Conservation (phyloP, 345 rosid genomes). For the Linum trigynum region DNA sequence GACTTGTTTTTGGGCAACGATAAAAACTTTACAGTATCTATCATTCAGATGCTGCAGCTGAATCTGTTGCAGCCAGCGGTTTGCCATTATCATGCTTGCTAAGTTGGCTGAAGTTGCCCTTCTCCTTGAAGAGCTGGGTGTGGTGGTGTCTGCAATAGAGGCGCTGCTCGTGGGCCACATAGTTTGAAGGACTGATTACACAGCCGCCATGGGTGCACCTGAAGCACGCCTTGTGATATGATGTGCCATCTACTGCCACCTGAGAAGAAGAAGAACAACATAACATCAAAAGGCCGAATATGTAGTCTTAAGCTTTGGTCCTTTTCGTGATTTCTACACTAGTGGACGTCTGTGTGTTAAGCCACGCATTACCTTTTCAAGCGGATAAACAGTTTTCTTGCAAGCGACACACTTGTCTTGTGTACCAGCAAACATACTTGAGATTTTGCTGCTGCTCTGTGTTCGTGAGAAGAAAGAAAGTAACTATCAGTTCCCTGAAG, state of each 20-base stretch:
- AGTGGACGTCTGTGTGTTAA: neutral
- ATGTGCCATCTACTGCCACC: conserved; percentile 64
- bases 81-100: conserved; percentile 31
- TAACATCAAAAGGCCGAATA: neutral
- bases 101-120: conserved; percentile 63
- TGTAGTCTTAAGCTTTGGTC: neutral
- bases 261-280: conserved; percentile 14
- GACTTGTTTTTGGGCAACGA: neutral
- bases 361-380: conserved; percentile 67
- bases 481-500: neutral
- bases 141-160: conserved; percentile 69
- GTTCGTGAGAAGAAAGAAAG: conserved; percentile 22
- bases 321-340: neutral
- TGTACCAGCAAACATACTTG: conserved; percentile 63
- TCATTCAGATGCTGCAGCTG: conserved; percentile 19
- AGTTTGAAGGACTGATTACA: conserved; percentile 55
- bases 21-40: neutral
- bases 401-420: conserved; percentile 71
- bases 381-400: conserved; percentile 65
- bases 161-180: conserved; percentile 53
- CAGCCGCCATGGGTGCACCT: conserved; percentile 70
- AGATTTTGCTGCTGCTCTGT: conserved; percentile 45
- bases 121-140: conserved; percentile 57
- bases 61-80: conserved; percentile 19
- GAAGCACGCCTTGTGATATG: conserved; percentile 62